Evolutionary conservation across 306 rosid species (phyloP).

Genomic region (Hippophae rhamnoides): DNA sequence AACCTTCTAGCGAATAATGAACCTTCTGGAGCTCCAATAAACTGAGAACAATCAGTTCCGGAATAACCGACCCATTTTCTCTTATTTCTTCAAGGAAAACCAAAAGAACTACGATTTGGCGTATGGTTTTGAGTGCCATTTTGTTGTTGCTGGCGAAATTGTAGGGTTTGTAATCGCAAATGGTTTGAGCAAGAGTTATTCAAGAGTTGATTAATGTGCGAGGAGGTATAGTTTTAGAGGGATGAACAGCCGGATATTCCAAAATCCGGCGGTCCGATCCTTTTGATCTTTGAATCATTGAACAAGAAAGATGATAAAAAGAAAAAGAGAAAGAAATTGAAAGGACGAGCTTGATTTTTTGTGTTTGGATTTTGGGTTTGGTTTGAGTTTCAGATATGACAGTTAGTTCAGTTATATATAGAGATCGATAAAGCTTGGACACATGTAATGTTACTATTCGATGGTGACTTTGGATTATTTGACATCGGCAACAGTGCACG

Average conservation of each 20-base stretch:
- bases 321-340: neutral
- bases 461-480: neutral
- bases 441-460: slow-evolving; percentile 28
- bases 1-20: slow-evolving; percentile 46
- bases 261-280: slow-evolving; percentile 59
- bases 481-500: slow-evolving; percentile 14
- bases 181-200: slow-evolving; percentile 24
- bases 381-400: neutral
- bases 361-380: slow-evolving; percentile 16
- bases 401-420: slow-evolving; percentile 13
- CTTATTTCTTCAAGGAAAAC: slow-evolving; percentile 47
- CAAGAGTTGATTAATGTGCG: slow-evolving; percentile 41
- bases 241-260: slow-evolving; percentile 62
- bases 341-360: neutral
- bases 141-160: slow-evolving; percentile 37
- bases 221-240: slow-evolving; percentile 31
- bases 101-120: slow-evolving; percentile 37
- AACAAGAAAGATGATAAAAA: neutral
- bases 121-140: slow-evolving; percentile 37
- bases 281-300: slow-evolving; percentile 35
- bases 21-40: slow-evolving; percentile 76
- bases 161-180: slow-evolving; percentile 27
- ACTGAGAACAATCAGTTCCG: slow-evolving; percentile 24
- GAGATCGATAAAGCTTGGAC: neutral
- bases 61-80: slow-evolving; percentile 14